A percentile compares a stretch with the other conserved stretches of the same genome.
phyloP scores from a whole-genome alignment of 805 yeast genomes.

The Torulaspora franciscae region DNA sequence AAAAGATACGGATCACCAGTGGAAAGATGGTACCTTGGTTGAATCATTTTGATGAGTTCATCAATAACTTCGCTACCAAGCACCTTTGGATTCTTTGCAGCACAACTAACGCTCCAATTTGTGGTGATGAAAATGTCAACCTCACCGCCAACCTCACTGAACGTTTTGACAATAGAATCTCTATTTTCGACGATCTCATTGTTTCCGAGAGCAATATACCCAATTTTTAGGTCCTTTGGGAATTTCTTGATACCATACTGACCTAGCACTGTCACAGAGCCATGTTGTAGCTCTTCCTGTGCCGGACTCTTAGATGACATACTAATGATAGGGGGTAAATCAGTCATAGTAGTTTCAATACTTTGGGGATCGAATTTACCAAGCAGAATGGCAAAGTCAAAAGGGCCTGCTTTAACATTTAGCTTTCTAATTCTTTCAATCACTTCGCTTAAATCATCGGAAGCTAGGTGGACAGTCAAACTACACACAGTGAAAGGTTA shows the following conservation, averaged over 20 bases:
- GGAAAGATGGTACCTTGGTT: slow-evolving; percentile 67
- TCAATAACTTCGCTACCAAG: slow-evolving; percentile 47
- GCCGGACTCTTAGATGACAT: slow-evolving; percentile 5
- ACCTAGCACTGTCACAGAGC: slow-evolving; percentile 34
- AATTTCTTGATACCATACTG: slow-evolving; percentile 39
- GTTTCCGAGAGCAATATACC: slow-evolving; percentile 39
- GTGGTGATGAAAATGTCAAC: slow-evolving; percentile 55
- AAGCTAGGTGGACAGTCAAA: slow-evolving; percentile 20
- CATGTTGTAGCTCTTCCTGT: neutral
- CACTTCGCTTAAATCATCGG: slow-evolving; percentile 23
- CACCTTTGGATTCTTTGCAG: slow-evolving; percentile 42
- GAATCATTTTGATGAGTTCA: slow-evolving; percentile 38
- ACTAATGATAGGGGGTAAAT: slow-evolving; percentile 14
- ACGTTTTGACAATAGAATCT: slow-evolving; percentile 23
- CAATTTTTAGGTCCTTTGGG: slow-evolving; percentile 45
- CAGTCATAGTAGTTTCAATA: slow-evolving; percentile 16
- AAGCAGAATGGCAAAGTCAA: slow-evolving; percentile 49
- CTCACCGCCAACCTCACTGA: slow-evolving; percentile 16
- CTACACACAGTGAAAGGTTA: slow-evolving; percentile 5
- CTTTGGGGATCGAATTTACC: slow-evolving; percentile 39
- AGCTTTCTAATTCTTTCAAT: slow-evolving; percentile 47
- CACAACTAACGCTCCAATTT: slow-evolving; percentile 56
- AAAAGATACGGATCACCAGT: slow-evolving; percentile 41
- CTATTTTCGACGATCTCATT: slow-evolving; percentile 18
- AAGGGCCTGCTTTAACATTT: slow-evolving; percentile 60